Conservation (phyloP, 345 rosid species). For the sweet orange (Citrus sinensis) region DVS_A1.0 CM039163.1:50599501-50600000, state of each 20-base stretch:
- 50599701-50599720: conserved; percentile 2
- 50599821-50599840: background rate
- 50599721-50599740: conserved; percentile 22
- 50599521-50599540: background rate
- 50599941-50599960: background rate
- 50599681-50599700: conserved; percentile 6
- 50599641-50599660: background rate
- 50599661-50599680: background rate
- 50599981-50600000: background rate
- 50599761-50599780: background rate
- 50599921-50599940: background rate
- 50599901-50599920: background rate
- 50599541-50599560: background rate
- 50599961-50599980: background rate
- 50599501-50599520: background rate
- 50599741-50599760: conserved; percentile 16
- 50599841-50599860: background rate
- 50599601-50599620: background rate
- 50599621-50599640: background rate
- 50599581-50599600: background rate
- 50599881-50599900: background rate
- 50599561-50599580: background rate
- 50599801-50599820: background rate
- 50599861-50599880: background rate
- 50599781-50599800: background rate